Base-by-base conservation (phyloP, 345 rosid genomes). In the Corymbia maculata region DNA sequence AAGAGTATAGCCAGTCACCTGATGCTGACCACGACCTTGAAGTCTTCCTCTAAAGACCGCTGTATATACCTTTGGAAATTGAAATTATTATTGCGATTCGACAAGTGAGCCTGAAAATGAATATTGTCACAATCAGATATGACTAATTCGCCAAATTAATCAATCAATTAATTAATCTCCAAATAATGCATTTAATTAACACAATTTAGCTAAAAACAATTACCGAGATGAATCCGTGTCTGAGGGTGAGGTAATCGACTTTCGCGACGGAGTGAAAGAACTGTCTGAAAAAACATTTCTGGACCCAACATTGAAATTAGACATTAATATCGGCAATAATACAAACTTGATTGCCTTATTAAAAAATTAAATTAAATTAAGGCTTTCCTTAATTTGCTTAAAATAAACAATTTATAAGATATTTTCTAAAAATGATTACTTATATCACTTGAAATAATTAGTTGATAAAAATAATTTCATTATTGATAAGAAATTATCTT, bases 271-370 rank as follows among this genome's bases (percentile, higher is more conserved):
- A 95, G 28, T 36, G 87, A 87, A 90, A 94, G 89, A 96, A 95
- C 87, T 94, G 98, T 50, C 93, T 82, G 90, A 95, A 95, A 90
- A 96, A 96, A 87, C 96, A 96, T 93, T 93, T 94, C 98, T 96
- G 92, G 28, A 75, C 49, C 84, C 5, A 75, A 42, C 49, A 75
- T 19, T 1, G 8, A 75, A 42, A 75, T 19, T 79, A 42, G 28
- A 82, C n/a, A 61, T 28, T 47, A 13, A 51, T 26, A 3, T 61
- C 17, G 26, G 49, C 45, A 24, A 82, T 10, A 28, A 30, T 47
- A 52, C 7, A 45, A 57, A 89, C 6, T 55, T 4, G 59, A 55
- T 4, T 1, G 22, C 26, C 8, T 55, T 22, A 21, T 55, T 19
- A 55, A 55, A 21, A 19, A 21, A 55, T n/a, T n/a, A 9, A 55